Base-by-base conservation (phyloP, 2,329 filamentous ascomycete species). In the Monosporascus sp. region DNA sequence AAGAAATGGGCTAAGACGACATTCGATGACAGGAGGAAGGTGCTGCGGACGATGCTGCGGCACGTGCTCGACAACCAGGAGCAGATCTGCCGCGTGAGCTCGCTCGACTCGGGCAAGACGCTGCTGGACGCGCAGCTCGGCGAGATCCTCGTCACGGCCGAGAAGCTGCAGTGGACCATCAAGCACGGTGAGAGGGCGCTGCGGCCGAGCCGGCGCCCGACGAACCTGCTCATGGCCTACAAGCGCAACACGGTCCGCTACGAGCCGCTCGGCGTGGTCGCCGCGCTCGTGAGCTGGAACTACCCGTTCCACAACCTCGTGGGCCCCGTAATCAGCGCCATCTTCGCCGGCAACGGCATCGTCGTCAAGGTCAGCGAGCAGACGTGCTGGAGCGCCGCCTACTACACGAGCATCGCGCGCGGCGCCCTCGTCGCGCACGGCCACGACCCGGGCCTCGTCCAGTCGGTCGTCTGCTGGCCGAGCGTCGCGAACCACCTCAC, bases 271-370 rank as follows among this genome's bases (percentile, higher is more conserved):
- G 94, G 94, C 17, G 90, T 99, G 37, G 89, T 99, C 6, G 87
- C 90, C 11, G 93, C 94, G 18, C 87, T 93, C 50, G 90, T 99
- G 44, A 94, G 89, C 67, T 99, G 94, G 94, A 99, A 99, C 75
- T 97, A 91, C 68, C 85, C 90, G 45, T 96, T 97, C 71, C 94
- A 99, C 75, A 99, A 99, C 72, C 78, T 97, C 58, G 83, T 97
- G 47, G 90, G 89, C 0, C 94, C 93, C 15, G 82, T 97, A 60
- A 95, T 97, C 67, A 92, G 89, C 60, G 85, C 89, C 17, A 80
- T 97, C 49, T 97, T 97, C 68, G 81, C 92, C 15, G 94, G 94
- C 47, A 97, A 97, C 67, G 90, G 84, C 49, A 87, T 97, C 59
- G 78, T 99, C 43, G 88, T 97, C 69, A 99, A 99, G 74, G 89